Conservation (phyloP, 2,329 filamentous ascomycete species). For the Colletotrichum sp. region DNA sequence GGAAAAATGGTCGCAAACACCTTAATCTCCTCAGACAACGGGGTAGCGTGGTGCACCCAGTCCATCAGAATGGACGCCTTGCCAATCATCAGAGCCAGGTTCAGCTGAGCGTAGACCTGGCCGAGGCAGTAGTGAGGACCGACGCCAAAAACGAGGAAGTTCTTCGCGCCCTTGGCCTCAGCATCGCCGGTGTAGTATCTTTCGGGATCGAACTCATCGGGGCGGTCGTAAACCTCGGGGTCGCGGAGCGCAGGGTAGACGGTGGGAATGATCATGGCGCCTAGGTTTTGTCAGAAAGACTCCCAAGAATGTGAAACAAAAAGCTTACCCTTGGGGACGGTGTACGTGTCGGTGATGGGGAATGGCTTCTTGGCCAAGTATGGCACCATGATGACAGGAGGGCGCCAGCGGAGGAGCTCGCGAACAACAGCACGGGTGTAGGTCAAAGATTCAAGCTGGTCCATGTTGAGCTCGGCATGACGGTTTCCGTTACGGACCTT, state of each 20-base stretch:
- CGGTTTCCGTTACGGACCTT: constrained; percentile 76
- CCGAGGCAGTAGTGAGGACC: constrained; percentile 97
- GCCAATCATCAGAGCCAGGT: constrained; percentile 87
- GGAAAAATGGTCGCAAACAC: constrained; percentile 99
- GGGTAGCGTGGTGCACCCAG: constrained; percentile 89
- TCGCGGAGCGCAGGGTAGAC: constrained; percentile 92
- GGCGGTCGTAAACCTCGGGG: constrained; percentile 88
- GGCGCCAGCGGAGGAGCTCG: constrained; percentile 90
- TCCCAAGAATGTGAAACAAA: background rate
- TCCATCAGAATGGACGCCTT: constrained; percentile 87
- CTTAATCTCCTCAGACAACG: constrained; percentile 90
- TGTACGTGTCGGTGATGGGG: constrained; percentile 86
- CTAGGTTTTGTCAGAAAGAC: constrained; percentile 36
- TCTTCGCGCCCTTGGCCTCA: constrained; percentile 86
- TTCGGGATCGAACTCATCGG: constrained; percentile 88
- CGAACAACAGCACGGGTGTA: constrained; percentile 93
- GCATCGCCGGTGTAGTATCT: constrained; percentile 91
- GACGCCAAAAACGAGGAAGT: constrained; percentile 94
- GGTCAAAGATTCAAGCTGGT: constrained; percentile 84
- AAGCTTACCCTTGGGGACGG: constrained; percentile 79
- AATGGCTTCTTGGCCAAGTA: constrained; percentile 96
- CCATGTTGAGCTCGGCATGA: constrained; percentile 75
- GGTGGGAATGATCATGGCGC: constrained; percentile 93
- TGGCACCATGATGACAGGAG: constrained; percentile 96
- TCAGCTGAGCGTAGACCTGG: constrained; percentile 88